Conservation (phyloP, 2,329 filamentous ascomycete species). For the Apiospora koreana region DNA sequence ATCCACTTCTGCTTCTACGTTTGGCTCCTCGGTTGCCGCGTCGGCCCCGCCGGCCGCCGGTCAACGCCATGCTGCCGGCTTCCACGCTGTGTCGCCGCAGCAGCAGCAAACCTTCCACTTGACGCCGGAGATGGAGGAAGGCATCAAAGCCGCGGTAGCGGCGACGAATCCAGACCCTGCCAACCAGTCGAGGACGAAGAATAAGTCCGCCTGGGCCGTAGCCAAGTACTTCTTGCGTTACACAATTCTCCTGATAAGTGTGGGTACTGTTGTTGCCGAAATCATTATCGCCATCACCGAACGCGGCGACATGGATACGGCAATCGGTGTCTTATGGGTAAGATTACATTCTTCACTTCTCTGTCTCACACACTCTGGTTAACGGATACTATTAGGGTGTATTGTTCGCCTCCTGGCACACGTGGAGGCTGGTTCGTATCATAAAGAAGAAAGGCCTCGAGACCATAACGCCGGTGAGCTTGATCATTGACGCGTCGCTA, state of each 20-base stretch:
- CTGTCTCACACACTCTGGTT: background rate
- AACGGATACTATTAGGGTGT: background rate
- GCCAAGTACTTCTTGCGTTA: slow-evolving; percentile 9
- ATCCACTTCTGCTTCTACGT: background rate
- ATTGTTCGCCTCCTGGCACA: slow-evolving; percentile 2
- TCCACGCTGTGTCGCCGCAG: background rate
- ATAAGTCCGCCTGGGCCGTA: background rate
- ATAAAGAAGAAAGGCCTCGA: background rate
- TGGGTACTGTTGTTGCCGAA: slow-evolving; percentile 1
- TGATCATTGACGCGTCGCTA: slow-evolving; percentile 1
- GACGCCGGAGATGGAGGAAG: slow-evolving; percentile 11
- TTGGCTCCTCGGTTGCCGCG: background rate
- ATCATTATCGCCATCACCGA: background rate
- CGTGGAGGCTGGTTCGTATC: background rate
- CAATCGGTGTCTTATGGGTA: slow-evolving; percentile 3
- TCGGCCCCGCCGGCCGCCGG: background rate
- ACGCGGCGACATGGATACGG: background rate
- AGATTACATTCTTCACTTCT: background rate
- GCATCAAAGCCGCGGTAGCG: slow-evolving; percentile 8
- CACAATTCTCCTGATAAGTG: background rate
- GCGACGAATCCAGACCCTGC: background rate
- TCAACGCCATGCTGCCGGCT: background rate
- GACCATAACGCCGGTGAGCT: background rate
- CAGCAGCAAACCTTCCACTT: background rate
- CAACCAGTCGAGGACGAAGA: background rate